A percentile compares a stretch with the other conserved stretches of the same genome.
These are phyloP conservation scores for Cryphonectria parasitica DNA, from an alignment of 2,329 filamentous ascomycete genomes.

Conservation along the genomic window DNA sequence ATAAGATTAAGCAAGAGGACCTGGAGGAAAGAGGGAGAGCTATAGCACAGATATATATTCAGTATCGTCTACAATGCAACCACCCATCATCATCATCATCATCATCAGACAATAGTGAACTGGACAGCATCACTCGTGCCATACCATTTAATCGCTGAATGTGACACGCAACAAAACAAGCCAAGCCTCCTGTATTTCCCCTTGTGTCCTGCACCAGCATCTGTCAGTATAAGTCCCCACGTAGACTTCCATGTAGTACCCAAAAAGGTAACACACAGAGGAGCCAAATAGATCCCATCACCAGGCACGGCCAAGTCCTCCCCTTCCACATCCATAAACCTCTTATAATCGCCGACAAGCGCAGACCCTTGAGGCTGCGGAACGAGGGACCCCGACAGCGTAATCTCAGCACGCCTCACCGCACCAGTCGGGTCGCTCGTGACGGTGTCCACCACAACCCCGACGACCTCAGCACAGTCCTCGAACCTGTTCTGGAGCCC, in stretches of 20 bases:
- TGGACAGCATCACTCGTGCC: background rate
- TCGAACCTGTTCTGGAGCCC: constrained; percentile 2
- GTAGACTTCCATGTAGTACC: background rate
- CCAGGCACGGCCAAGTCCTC: background rate
- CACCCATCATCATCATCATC: background rate
- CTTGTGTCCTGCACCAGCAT: background rate
- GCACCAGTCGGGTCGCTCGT: background rate
- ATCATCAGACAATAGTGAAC: constrained; percentile 4
- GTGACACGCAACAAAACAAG: background rate
- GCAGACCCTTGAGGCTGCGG: background rate
- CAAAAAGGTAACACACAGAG: background rate
- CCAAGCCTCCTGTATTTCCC: constrained; percentile 6
- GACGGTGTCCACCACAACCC: background rate
- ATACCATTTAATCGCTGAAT: background rate
- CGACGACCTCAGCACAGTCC: background rate
- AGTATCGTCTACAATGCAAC: background rate
- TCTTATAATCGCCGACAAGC: background rate
- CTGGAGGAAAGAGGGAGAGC: background rate
- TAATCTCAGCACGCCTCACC: background rate
- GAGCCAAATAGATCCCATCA: background rate
- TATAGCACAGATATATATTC: background rate
- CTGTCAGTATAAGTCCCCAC: background rate
- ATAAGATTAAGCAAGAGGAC: background rate
- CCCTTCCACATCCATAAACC: background rate
- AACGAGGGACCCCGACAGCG: background rate